Conservation (phyloP, 106 monocot genomes). For the Dendrobium huoshanense region DNA sequence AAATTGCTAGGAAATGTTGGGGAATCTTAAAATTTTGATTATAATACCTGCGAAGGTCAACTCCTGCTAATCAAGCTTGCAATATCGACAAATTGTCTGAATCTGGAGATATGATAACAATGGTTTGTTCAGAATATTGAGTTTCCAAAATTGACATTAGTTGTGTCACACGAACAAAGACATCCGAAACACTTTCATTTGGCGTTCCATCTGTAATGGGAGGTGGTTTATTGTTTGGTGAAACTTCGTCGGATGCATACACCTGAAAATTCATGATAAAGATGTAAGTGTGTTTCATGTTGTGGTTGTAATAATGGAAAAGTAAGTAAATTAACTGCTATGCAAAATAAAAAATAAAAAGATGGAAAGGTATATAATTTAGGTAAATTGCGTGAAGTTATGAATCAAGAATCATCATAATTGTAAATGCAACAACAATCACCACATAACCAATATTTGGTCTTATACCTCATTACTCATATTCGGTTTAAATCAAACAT, state of each 20-base stretch:
- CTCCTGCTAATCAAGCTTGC: slow-evolving; percentile 73
- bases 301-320: neutral
- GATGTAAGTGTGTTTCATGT: neutral
- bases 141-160: slow-evolving; percentile 93
- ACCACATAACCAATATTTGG: too few relatives aligned
- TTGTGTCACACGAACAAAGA: slow-evolving; percentile 77
- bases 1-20: neutral
- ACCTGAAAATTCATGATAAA: slow-evolving; percentile 31
- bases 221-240: slow-evolving; percentile 75
- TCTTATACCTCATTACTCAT: too few relatives aligned
- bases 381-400: too few relatives aligned
- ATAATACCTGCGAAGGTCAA: slow-evolving; percentile 71
- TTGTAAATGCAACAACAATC: too few relatives aligned
- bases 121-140: slow-evolving; percentile 75
- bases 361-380: neutral
- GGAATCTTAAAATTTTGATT: neutral
- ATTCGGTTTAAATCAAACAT: too few relatives aligned
- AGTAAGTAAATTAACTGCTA: neutral
- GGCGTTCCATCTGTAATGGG: slow-evolving; percentile 73
- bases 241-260: slow-evolving; percentile 67
- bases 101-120: slow-evolving; percentile 83
- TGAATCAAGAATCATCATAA: too few relatives aligned
- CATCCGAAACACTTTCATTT: slow-evolving; percentile 85
- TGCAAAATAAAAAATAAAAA: neutral
- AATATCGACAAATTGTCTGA: slow-evolving; percentile 78